Percentiles rank a stretch among this genome's conserved stretches.
phyloP scores from a whole-genome alignment of 2,329 filamentous ascomycete species.

The Fusarium armeniacum region DNA sequence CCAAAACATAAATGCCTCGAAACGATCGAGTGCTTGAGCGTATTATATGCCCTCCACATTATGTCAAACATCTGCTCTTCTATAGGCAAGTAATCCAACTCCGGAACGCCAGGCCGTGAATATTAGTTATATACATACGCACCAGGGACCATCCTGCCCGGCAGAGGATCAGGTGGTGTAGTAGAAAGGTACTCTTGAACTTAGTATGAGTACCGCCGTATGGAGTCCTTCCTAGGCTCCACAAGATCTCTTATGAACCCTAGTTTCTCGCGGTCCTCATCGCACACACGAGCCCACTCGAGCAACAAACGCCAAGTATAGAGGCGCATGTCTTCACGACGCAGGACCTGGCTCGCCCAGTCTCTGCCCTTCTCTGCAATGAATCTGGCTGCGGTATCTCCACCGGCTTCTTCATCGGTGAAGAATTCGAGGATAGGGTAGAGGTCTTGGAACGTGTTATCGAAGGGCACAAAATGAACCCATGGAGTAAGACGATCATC shows the following conservation, averaged over 20 bases:
- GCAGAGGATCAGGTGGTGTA: slow-evolving; percentile 21
- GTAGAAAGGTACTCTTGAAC: slow-evolving; percentile 22
- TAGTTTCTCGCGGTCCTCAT: slow-evolving; percentile 60
- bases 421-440: slow-evolving; percentile 77
- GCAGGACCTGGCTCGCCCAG: slow-evolving; percentile 73
- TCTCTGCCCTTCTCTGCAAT: slow-evolving; percentile 71
- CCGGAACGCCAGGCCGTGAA: slow-evolving; percentile 49
- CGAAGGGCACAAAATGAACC: slow-evolving; percentile 80
- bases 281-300: slow-evolving; percentile 68
- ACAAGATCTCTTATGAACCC: slow-evolving; percentile 62
- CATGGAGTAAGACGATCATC: slow-evolving; percentile 77
- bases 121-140: slow-evolving; percentile 44
- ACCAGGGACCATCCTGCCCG: slow-evolving; percentile 4
- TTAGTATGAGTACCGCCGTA: slow-evolving; percentile 20
- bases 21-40: slow-evolving; percentile 10
- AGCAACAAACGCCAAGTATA: slow-evolving; percentile 74
- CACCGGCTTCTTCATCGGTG: slow-evolving; percentile 61
- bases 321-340: slow-evolving; percentile 75
- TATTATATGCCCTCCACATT: slow-evolving; percentile 31
- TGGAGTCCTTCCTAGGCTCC: slow-evolving; percentile 37
- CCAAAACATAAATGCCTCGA: slow-evolving; percentile 9
- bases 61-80: slow-evolving; percentile 26
- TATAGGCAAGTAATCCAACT: slow-evolving; percentile 34
- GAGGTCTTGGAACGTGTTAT: slow-evolving; percentile 76
- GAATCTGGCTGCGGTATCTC: slow-evolving; percentile 68